phyloP scores from a whole-genome alignment of 495 filamentous ascomycete species.

The Aspergillus ellipticus region DNA sequence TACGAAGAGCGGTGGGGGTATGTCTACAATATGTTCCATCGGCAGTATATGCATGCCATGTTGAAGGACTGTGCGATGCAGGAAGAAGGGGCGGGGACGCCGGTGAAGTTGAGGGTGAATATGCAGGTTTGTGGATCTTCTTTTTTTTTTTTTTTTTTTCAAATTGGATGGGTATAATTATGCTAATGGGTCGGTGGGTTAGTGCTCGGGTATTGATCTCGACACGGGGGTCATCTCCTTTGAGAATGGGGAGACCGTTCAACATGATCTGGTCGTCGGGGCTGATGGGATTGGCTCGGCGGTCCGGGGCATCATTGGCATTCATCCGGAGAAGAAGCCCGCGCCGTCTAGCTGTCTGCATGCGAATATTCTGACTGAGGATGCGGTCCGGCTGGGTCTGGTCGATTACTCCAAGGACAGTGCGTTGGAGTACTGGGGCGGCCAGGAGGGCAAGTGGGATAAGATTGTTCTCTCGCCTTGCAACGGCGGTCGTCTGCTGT shows the following conservation, averaged over 20 bases:
- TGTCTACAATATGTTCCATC: slow-evolving; percentile 55
- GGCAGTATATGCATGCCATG: slow-evolving; percentile 53
- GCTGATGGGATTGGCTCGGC: slow-evolving; percentile 45
- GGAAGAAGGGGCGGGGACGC: slow-evolving; percentile 39
- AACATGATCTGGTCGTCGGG: slow-evolving; percentile 41
- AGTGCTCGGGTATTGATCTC: slow-evolving; percentile 37
- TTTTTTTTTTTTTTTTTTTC: background rate
- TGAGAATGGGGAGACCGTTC: slow-evolving; percentile 25
- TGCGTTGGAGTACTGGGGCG: slow-evolving; percentile 49
- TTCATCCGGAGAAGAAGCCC: slow-evolving; percentile 43
- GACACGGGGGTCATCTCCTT: slow-evolving; percentile 35
- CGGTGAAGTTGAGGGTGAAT: slow-evolving; percentile 41
- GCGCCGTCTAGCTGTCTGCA: slow-evolving; percentile 45
- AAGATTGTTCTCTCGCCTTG: slow-evolving; percentile 50
- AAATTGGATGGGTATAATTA: background rate
- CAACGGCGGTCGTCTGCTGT: slow-evolving; percentile 42
- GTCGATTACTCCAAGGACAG: slow-evolving; percentile 41
- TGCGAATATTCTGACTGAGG: slow-evolving; percentile 40
- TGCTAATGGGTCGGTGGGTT: background rate
- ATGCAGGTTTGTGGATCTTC: slow-evolving; percentile 26
- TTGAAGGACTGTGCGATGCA: slow-evolving; percentile 46
- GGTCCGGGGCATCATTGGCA: slow-evolving; percentile 39
- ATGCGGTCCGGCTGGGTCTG: slow-evolving; percentile 38
- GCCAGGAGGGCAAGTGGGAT: slow-evolving; percentile 44
- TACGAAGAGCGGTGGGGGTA: slow-evolving; percentile 44